phyloP scores from a whole-genome alignment of 2,329 filamentous ascomycete species.

The Aspergillus sp. region DNA sequence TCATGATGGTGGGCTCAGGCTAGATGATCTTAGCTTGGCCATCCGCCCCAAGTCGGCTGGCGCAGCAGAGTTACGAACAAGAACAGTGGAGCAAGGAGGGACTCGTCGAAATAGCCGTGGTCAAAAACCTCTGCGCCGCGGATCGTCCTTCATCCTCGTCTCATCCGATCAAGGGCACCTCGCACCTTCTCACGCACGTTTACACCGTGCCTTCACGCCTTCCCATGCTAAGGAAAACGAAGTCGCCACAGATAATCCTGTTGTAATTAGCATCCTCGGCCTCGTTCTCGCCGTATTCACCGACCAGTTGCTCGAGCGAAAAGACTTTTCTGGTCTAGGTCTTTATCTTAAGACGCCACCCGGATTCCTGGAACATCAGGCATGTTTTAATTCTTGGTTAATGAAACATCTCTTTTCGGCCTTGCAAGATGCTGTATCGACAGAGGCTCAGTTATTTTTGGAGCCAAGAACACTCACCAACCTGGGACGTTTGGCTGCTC shows the following conservation, averaged over 20 bases:
- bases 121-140: conserved; percentile 56
- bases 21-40: conserved; percentile 78
- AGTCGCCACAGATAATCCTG: conserved; percentile 53
- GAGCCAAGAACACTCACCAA: conserved; percentile 85
- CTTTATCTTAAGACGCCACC: conserved; percentile 84
- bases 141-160: conserved; percentile 86
- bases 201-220: conserved; percentile 59
- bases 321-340: conserved; percentile 84
- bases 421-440: conserved; percentile 61
- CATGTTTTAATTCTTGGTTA: conserved; percentile 89
- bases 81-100: conserved; percentile 49
- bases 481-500: conserved; percentile 68
- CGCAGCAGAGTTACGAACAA: conserved; percentile 66
- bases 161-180: conserved; percentile 60
- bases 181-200: conserved; percentile 53
- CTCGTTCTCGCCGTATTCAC: conserved; percentile 73
- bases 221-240: conserved; percentile 43
- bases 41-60: conserved; percentile 65
- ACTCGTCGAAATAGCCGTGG: conserved; percentile 47
- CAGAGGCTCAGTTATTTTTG: conserved; percentile 63
- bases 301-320: conserved; percentile 76
- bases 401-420: conserved; percentile 67
- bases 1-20: conserved; percentile 70
- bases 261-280: conserved; percentile 70
- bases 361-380: conserved; percentile 88